These are phyloP conservation scores for Elsinoe fawcettii DNA, from an alignment of 2,329 filamentous ascomycete species.

Conservation along the genomic window DNA sequence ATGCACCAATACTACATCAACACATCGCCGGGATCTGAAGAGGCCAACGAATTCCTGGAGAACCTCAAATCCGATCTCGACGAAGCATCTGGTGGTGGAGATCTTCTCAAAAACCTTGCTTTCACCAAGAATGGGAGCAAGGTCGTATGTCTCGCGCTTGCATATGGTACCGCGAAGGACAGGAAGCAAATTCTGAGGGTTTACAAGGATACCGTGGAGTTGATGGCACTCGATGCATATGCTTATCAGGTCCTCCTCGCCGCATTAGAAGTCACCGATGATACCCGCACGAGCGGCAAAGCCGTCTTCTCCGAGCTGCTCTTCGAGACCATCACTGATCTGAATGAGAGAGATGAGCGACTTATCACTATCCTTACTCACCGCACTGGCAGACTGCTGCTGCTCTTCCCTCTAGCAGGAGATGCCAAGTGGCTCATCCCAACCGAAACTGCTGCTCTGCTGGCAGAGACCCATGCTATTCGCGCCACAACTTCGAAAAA, in stretches of 20 bases:
- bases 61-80: constrained; percentile 86
- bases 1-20: constrained; percentile 95
- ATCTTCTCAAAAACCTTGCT: constrained; percentile 87
- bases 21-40: constrained; percentile 65
- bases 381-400: constrained; percentile 54
- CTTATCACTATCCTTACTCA: constrained; percentile 62
- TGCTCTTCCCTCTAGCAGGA: constrained; percentile 73
- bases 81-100: constrained; percentile 55
- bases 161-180: constrained; percentile 84
- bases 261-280: constrained; percentile 85
- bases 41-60: constrained; percentile 81
- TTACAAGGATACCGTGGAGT: constrained; percentile 81
- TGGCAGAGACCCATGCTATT: constrained; percentile 71
- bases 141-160: constrained; percentile 72
- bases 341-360: constrained; percentile 38
- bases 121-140: constrained; percentile 86
- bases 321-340: constrained; percentile 50
- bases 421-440: constrained; percentile 56
- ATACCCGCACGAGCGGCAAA: constrained; percentile 82
- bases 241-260: constrained; percentile 76
- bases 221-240: constrained; percentile 72
- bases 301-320: constrained; percentile 80
- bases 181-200: constrained; percentile 79
- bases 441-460: constrained; percentile 54
- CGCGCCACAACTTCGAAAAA: constrained; percentile 87